Percentiles rank a stretch among this genome's conserved stretches.
phyloP scores from a whole-genome alignment of 805 yeast species.

The Metschnikowia sp. region DNA sequence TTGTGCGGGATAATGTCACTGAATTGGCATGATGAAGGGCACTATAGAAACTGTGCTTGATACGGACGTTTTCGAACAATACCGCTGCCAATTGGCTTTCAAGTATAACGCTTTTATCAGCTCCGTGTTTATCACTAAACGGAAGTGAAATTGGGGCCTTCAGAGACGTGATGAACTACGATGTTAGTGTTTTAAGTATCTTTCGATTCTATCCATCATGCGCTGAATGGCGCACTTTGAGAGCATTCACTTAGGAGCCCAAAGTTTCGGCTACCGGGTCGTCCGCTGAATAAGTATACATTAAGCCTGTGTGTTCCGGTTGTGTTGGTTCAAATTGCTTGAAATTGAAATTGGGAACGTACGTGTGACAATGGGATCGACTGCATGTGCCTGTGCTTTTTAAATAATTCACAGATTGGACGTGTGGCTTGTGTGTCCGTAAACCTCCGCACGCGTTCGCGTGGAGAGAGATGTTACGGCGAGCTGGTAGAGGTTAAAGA shows the following conservation, averaged over 20 bases:
- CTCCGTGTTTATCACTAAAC: neutral
- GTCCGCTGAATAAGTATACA: neutral
- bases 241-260: too few relatives aligned
- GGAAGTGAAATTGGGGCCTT: conserved; percentile 1
- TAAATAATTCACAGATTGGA: neutral
- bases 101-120: neutral
- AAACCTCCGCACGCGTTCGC: too few relatives aligned
- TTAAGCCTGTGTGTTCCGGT: neutral
- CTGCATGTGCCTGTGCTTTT: neutral
- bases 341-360: neutral
- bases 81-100: conserved; percentile 12
- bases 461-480: too few relatives aligned
- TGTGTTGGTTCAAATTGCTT: too few relatives aligned
- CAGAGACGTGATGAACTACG: conserved; percentile 6
- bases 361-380: neutral
- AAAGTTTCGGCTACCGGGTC: too few relatives aligned
- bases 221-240: too few relatives aligned
- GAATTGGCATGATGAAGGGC: conserved; percentile 3
- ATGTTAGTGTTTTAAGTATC: conserved; percentile 1
- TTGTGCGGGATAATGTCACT: too few relatives aligned
- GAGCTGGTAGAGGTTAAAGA: too few relatives aligned
- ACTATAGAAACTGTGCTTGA: conserved; percentile 11
- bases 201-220: too few relatives aligned
- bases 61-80: conserved; percentile 8
- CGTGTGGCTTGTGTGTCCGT: neutral